phyloP scores from a whole-genome alignment of 1,139 yeast genomes.

The Geotrichum restrictum region DNA sequence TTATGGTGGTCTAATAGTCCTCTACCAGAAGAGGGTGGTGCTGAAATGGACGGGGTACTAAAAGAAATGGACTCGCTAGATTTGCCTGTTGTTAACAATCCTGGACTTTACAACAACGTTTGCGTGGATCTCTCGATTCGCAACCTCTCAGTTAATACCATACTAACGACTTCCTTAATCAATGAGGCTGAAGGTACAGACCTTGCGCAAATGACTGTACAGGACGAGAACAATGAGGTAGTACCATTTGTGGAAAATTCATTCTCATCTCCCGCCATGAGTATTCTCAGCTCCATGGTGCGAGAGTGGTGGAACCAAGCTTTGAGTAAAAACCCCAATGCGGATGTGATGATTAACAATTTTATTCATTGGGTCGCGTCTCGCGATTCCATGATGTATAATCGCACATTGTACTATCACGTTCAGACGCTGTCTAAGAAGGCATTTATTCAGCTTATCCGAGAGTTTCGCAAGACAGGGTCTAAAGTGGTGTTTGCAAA shows the following conservation, averaged over 20 bases:
- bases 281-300: constrained; percentile 67
- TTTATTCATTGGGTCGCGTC: constrained; percentile 87
- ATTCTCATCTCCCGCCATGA: constrained; percentile 72
- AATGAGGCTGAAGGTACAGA: constrained; percentile 91
- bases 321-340: constrained; percentile 58
- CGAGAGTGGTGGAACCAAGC: constrained; percentile 97
- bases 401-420: constrained; percentile 76
- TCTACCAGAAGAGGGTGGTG: constrained; percentile 82
- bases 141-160: constrained; percentile 78
- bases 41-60: constrained; percentile 54
- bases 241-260: constrained; percentile 50
- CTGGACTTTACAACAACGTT: constrained; percentile 74
- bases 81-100: constrained; percentile 69
- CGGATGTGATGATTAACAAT: constrained; percentile 80
- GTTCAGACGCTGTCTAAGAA: constrained; percentile 83
- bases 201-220: constrained; percentile 53
- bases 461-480: constrained; percentile 76
- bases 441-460: constrained; percentile 72
- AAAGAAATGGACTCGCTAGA: constrained; percentile 57
- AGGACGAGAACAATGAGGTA: constrained; percentile 27
- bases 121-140: constrained; percentile 77
- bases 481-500: constrained; percentile 77
- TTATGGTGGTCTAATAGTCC: constrained; percentile 92
- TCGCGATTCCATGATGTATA: constrained; percentile 68
- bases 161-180: constrained; percentile 75